These are phyloP conservation scores for Trypanosoma mega DNA, from an alignment of 208 protist species.

Conservation along the genomic window DNA sequence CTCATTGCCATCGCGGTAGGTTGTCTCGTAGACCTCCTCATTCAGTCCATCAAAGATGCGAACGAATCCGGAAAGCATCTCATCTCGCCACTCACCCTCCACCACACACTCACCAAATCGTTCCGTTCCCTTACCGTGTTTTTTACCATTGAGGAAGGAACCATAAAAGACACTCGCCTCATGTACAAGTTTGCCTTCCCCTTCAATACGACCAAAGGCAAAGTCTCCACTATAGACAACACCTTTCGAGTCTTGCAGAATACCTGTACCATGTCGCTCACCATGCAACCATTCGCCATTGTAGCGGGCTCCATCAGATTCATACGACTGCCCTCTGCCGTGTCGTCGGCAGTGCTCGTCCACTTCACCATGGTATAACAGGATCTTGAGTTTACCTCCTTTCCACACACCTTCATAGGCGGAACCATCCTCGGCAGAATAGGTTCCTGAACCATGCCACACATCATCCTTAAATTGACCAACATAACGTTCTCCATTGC, in stretches of 20 bases:
- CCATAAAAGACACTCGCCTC: conserved; percentile 68
- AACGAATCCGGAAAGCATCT: conserved; percentile 46
- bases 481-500: conserved; percentile 69
- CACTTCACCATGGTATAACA: conserved; percentile 78
- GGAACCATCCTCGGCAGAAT: conserved; percentile 67
- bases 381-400: conserved; percentile 31
- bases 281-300: conserved; percentile 87
- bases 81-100: conserved; percentile 57
- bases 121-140: conserved; percentile 70
- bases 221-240: conserved; percentile 79
- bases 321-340: conserved; percentile 45
- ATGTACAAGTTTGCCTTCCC: conserved; percentile 56
- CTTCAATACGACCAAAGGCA: conserved; percentile 49
- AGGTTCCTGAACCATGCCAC: conserved; percentile 63
- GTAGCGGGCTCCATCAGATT: conserved; percentile 39
- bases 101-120: conserved; percentile 42
- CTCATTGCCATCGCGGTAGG: conserved; percentile 75
- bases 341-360: conserved; percentile 49
- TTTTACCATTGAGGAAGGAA: conserved; percentile 49
- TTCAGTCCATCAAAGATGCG: conserved; percentile 48
- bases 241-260: conserved; percentile 44
- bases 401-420: conserved; percentile 62
- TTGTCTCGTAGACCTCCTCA: conserved; percentile 71
- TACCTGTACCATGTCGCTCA: conserved; percentile 69
- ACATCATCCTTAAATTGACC: conserved; percentile 54